phyloP scores from a whole-genome alignment of 2,329 filamentous ascomycete species.

The Arachnomyces sp. region DNA sequence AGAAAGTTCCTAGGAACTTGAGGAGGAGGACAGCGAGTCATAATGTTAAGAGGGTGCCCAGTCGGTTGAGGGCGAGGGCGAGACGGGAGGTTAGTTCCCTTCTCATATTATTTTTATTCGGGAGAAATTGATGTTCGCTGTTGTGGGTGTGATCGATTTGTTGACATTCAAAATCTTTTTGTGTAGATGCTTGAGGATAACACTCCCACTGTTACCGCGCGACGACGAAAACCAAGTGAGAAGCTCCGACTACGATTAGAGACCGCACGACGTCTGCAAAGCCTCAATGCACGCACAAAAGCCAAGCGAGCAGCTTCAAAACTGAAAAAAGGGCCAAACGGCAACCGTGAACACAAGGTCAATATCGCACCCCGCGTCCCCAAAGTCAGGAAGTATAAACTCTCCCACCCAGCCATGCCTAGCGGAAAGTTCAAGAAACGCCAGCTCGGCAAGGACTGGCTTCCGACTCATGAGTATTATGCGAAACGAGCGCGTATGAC shows the following conservation, averaged over 20 bases:
- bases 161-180: slow-evolving; percentile 5
- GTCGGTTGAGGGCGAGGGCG: slow-evolving; percentile 63
- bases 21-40: slow-evolving; percentile 86
- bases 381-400: slow-evolving; percentile 62
- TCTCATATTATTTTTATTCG: neutral
- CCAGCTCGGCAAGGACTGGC: slow-evolving; percentile 82
- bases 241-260: slow-evolving; percentile 56
- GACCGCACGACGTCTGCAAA: slow-evolving; percentile 63
- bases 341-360: slow-evolving; percentile 15
- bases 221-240: slow-evolving; percentile 39
- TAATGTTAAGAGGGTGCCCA: slow-evolving; percentile 84
- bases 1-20: slow-evolving; percentile 78
- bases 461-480: slow-evolving; percentile 91
- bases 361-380: slow-evolving; percentile 41
- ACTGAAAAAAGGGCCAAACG: slow-evolving; percentile 22
- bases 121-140: slow-evolving; percentile 19
- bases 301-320: slow-evolving; percentile 38
- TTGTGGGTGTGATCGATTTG: neutral
- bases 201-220: slow-evolving; percentile 67
- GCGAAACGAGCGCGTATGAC: slow-evolving; percentile 90
- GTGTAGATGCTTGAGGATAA: slow-evolving; percentile 80
- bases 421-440: slow-evolving; percentile 72
- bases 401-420: slow-evolving; percentile 58
- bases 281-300: slow-evolving; percentile 46
- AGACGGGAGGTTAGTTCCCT: slow-evolving; percentile 50